Evolutionary conservation across 495 filamentous ascomycete genomes (phyloP).

Genomic region (Hamigera avellanea): DNA sequence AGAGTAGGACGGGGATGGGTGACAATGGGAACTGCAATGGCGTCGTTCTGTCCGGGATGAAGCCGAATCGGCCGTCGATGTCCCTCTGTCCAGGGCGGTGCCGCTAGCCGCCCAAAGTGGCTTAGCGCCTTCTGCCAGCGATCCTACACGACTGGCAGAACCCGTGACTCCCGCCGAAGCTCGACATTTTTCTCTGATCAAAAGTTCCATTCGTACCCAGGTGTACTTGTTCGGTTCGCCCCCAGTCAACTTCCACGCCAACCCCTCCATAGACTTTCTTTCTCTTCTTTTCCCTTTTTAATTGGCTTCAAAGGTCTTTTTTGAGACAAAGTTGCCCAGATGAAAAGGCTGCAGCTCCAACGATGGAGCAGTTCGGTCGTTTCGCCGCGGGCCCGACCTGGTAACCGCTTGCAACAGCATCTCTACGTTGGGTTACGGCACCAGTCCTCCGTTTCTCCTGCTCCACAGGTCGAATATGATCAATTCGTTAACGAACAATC

Average conservation of each 20-base stretch:
- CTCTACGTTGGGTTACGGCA: constrained; percentile 22
- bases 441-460: constrained; percentile 28
- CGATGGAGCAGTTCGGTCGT: constrained; percentile 64
- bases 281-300: constrained; percentile 5
- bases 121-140: constrained; percentile 14
- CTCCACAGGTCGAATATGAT: constrained; percentile 15
- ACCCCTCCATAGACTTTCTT: constrained; percentile 1
- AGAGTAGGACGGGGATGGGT: constrained; percentile 11
- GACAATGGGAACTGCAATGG: constrained; percentile 12
- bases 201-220: constrained; percentile 12
- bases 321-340: constrained; percentile 25
- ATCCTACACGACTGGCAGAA: constrained; percentile 24
- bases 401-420: constrained; percentile 35
- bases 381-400: constrained; percentile 39
- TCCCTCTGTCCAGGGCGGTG: constrained; percentile 21
- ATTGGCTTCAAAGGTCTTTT: constrained; percentile 1
- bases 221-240: constrained; percentile 3
- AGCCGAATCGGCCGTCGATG: constrained; percentile 24
- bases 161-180: constrained; percentile 36
- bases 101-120: constrained; percentile 10
- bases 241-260: constrained; percentile 5
- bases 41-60: constrained; percentile 11
- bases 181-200: constrained; percentile 30
- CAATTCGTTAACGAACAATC: constrained; percentile 11
- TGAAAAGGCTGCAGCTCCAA: constrained; percentile 61